phyloP scores from a whole-genome alignment of 805 yeast species.

The Groenewaldozyma tartarivorans region DNA sequence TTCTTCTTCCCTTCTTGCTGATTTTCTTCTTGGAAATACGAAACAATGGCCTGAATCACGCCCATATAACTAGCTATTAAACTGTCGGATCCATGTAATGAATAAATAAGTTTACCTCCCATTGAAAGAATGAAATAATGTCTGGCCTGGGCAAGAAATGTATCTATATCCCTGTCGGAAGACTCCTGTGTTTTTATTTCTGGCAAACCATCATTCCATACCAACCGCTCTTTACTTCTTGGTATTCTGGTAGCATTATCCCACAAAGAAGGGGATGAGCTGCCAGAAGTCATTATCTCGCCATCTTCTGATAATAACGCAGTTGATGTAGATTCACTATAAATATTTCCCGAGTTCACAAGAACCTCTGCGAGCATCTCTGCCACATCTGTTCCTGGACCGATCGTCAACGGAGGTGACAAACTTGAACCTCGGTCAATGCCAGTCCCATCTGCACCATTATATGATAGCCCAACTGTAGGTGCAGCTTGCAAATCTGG shows the following conservation, averaged over 20 bases:
- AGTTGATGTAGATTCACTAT: not conserved
- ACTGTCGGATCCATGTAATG: conserved; percentile 65
- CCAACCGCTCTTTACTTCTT: not conserved
- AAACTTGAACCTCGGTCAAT: conserved; percentile 1
- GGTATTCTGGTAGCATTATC: not conserved
- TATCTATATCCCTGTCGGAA: conserved; percentile 16
- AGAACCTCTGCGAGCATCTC: conserved; percentile 12
- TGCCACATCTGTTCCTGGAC: conserved; percentile 7
- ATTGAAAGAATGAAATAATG: conserved; percentile 71
- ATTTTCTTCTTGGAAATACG: conserved; percentile 44
- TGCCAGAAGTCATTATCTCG: not conserved
- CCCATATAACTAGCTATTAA: conserved; percentile 65
- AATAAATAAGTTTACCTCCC: conserved; percentile 85
- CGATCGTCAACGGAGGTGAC: conserved; percentile 6
- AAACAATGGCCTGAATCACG: conserved; percentile 66
- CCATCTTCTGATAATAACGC: not conserved
- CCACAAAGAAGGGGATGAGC: not conserved
- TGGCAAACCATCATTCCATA: conserved; percentile 10
- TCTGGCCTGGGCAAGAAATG: conserved; percentile 36
- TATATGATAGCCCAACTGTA: conserved; percentile 18
- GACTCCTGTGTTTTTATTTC: conserved; percentile 9
- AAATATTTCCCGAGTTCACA: no score
- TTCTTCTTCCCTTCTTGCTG: conserved; percentile 13
- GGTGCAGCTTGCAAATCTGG: conserved; percentile 17
- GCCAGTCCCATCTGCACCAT: not conserved